These are phyloP conservation scores for Solanum chilense DNA, from an alignment of 257 asterid genomes.

Conservation along the genomic window DNA sequence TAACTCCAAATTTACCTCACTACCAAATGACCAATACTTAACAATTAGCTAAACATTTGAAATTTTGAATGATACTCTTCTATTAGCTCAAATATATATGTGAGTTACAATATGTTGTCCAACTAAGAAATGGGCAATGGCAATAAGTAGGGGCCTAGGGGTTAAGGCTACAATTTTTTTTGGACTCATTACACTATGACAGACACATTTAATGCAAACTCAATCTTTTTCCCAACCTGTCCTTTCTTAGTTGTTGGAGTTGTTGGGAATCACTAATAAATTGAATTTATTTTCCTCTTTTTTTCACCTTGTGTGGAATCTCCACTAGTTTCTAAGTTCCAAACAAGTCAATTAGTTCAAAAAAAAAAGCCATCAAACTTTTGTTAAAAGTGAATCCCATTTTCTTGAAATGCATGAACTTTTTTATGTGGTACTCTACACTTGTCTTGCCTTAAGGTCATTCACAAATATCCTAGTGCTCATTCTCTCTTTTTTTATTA, in stretches of 20 bases:
- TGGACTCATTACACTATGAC: constrained; percentile 37
- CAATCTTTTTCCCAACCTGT: constrained; percentile 39
- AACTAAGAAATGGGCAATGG: constrained; percentile 10
- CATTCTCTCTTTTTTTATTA: not conserved
- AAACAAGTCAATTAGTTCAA: not conserved
- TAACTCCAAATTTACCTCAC: not conserved
- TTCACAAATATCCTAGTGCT: not conserved
- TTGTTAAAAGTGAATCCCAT: not conserved
- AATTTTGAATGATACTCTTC: not conserved
- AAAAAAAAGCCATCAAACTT: not conserved
- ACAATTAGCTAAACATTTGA: not conserved
- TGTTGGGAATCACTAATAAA: not conserved
- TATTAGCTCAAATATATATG: not conserved
- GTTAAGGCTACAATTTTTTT: not conserved
- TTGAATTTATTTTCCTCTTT: not conserved
- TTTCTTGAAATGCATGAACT: not conserved
- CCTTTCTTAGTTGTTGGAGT: constrained; percentile 23
- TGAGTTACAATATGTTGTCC: not conserved
- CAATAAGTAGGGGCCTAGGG: constrained; percentile 11
- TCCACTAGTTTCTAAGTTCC: not conserved
- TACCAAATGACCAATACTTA: not conserved
- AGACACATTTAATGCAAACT: constrained; percentile 45
- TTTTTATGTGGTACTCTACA: not conserved
- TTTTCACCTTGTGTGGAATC: not conserved
- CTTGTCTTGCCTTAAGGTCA: not conserved